These are phyloP conservation scores for Madurella mycetomatis DNA, from an alignment of 2,329 filamentous ascomycete genomes.

Conservation along the genomic window DNA sequence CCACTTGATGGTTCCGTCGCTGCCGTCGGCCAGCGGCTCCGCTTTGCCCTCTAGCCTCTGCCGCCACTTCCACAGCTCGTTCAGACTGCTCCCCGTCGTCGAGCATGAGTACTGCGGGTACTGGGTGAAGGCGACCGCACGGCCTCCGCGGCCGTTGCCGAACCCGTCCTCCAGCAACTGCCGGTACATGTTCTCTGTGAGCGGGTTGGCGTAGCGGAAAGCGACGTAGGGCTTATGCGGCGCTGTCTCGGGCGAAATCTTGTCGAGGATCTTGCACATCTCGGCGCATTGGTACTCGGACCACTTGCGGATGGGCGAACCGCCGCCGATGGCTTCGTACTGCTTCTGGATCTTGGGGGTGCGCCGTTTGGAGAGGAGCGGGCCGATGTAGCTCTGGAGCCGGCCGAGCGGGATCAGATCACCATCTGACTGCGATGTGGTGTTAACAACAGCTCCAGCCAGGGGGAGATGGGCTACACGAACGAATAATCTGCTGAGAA, in stretches of 20 bases:
- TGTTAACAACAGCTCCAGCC: neutral
- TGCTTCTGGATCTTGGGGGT: conserved; percentile 97
- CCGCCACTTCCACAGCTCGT: conserved; percentile 97
- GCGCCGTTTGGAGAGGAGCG: conserved; percentile 76
- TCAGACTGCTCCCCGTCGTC: conserved; percentile 91
- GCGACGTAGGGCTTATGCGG: conserved; percentile 97
- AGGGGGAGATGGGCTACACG: conserved; percentile 31
- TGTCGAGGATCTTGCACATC: conserved; percentile 96
- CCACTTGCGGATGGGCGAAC: conserved; percentile 98
- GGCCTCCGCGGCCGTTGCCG: conserved; percentile 80
- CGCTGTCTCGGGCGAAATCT: conserved; percentile 84
- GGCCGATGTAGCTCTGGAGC: conserved; percentile 84
- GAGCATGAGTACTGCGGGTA: conserved; percentile 99
- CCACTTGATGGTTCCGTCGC: conserved; percentile 77
- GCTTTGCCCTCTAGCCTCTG: conserved; percentile 78
- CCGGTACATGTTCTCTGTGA: conserved; percentile 92
- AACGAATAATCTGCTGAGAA: conserved; percentile 89
- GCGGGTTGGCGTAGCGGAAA: conserved; percentile 87
- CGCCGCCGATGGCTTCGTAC: conserved; percentile 90
- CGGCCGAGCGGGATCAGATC: conserved; percentile 95
- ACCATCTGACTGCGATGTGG: conserved; percentile 64
- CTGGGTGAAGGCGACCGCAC: conserved; percentile 95
- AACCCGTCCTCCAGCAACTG: conserved; percentile 83
- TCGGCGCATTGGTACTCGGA: conserved; percentile 89
- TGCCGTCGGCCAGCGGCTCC: conserved; percentile 44